These are phyloP conservation scores for Curvularia hawaiiensis DNA, from an alignment of 2,329 filamentous ascomycete species.

Conservation along the genomic window DNA sequence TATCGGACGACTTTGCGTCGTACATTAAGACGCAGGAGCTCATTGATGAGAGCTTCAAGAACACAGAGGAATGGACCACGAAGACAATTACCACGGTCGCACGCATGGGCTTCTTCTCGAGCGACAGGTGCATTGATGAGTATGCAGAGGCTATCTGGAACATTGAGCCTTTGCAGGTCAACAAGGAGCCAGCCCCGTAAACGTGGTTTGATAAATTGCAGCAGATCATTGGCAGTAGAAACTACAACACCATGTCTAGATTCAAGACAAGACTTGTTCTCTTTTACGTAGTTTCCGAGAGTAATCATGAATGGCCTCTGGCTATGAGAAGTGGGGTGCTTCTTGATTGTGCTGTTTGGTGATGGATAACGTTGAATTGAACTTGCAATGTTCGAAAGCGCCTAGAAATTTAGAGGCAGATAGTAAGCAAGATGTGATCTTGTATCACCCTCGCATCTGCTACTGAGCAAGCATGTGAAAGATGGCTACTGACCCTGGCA, in stretches of 20 bases:
- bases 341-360: background rate
- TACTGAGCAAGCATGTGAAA: background rate
- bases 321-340: background rate
- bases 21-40: constrained; percentile 90
- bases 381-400: background rate
- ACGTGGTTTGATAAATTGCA: background rate
- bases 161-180: constrained; percentile 73
- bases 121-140: constrained; percentile 93
- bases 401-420: background rate
- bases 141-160: constrained; percentile 99
- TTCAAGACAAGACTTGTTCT: constrained; percentile 5
- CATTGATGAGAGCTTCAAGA: constrained; percentile 89
- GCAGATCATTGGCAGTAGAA: constrained; percentile 1
- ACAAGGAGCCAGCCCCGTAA: constrained; percentile 33
- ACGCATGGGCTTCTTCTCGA: constrained; percentile 97
- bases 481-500: constrained; percentile 12
- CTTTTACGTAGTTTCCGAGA: background rate
- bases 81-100: constrained; percentile 89
- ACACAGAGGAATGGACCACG: constrained; percentile 89
- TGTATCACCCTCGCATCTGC: background rate
- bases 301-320: constrained; percentile 1
- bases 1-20: constrained; percentile 95
- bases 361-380: no score
- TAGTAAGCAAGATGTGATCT: background rate
- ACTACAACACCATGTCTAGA: constrained; percentile 8